Conservation (phyloP, 371 early-diverging fungal species). For the Lichtheimia hyalospora region DNA sequence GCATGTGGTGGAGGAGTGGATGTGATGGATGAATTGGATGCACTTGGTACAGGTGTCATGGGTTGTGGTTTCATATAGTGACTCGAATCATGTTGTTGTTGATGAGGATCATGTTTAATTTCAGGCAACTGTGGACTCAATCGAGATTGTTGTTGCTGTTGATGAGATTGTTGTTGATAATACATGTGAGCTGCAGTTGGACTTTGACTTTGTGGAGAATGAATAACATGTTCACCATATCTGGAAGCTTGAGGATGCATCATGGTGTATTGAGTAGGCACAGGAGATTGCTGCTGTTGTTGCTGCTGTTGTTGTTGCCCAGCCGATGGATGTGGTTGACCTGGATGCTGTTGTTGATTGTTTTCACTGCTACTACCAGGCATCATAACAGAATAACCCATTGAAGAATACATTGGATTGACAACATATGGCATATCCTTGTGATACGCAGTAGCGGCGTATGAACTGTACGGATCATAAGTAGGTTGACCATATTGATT, state of each 20-base stretch:
- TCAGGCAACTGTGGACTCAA: not conserved
- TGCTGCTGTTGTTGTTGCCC: not conserved
- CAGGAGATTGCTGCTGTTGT: not conserved
- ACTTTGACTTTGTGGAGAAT: not conserved
- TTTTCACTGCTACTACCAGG: slow-evolving; percentile 19
- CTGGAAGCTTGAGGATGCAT: not conserved
- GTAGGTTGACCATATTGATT: slow-evolving; percentile 47
- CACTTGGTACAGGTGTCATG: slow-evolving; percentile 43
- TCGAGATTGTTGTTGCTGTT: slow-evolving; percentile 19
- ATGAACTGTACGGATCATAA: slow-evolving; percentile 39
- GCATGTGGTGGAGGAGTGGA: slow-evolving; percentile 27
- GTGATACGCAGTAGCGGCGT: slow-evolving; percentile 26
- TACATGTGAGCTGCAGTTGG: slow-evolving; percentile 8
- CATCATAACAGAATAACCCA: slow-evolving; percentile 43
- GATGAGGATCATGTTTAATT: not conserved
- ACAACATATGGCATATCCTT: slow-evolving; percentile 40
- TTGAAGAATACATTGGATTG: slow-evolving; percentile 40
- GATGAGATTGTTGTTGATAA: slow-evolving; percentile 23
- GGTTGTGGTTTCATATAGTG: slow-evolving; percentile 4
- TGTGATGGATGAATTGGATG: slow-evolving; percentile 40
- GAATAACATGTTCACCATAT: not conserved
- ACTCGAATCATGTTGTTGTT: slow-evolving; percentile 8
- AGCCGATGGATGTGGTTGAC: slow-evolving; percentile 19
- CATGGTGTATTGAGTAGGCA: not conserved
- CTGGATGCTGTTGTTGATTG: slow-evolving; percentile 19